phyloP scores from a whole-genome alignment of 768 basidiomycete genomes.

The Infundibulicybe gibba region DNA sequence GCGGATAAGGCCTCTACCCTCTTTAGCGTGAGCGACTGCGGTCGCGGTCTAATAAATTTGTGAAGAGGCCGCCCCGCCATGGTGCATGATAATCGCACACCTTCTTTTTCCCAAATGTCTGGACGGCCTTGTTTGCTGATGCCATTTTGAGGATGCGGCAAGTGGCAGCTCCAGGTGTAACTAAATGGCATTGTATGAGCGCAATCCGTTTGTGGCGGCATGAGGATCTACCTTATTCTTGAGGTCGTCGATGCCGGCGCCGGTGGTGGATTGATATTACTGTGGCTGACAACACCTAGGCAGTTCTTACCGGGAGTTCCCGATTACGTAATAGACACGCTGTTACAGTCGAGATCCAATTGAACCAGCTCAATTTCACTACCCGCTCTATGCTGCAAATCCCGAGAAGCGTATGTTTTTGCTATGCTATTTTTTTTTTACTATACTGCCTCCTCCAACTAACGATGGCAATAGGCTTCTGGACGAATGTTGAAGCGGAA shows the following conservation, averaged over 20 bases:
- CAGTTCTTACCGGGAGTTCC: conserved; percentile 31
- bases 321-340: conserved; percentile 32
- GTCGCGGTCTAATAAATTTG: conserved; percentile 75
- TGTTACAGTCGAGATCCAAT: conserved; percentile 1
- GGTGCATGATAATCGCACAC: conserved; percentile 33
- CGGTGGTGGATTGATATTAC: conserved; percentile 24
- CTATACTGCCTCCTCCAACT: too few relatives aligned
- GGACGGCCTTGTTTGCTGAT: conserved; percentile 84
- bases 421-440: too few relatives aligned
- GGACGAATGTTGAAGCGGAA: too few relatives aligned
- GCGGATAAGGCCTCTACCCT: conserved; percentile 94
- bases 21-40: conserved; percentile 94
- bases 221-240: conserved; percentile 34
- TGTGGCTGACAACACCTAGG: conserved; percentile 40
- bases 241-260: conserved; percentile 39
- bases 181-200: neutral
- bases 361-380: too few relatives aligned
- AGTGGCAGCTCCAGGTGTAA: conserved; percentile 14
- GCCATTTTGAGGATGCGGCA: conserved; percentile 50
- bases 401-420: too few relatives aligned
- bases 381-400: too few relatives aligned
- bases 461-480: too few relatives aligned
- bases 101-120: conserved; percentile 99
- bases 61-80: too few relatives aligned
- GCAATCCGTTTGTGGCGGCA: neutral